Base-by-base conservation (phyloP, 805 yeast species). In the Metschnikowia lachancei region DNA sequence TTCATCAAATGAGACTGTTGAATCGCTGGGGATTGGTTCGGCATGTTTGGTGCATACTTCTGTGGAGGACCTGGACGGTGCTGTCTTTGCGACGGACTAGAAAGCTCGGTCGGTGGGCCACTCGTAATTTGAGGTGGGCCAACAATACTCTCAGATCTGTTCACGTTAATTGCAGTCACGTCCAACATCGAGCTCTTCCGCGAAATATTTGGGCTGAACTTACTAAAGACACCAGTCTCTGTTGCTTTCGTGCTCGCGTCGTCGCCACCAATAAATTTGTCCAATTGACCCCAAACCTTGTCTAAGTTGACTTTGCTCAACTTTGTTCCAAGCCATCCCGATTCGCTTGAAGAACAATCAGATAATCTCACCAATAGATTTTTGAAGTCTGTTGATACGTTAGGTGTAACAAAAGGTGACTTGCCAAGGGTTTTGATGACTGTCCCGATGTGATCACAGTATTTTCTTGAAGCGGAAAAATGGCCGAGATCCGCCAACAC, bases 241-340 rank as follows among this genome's bases (percentile, higher is more conserved):
- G 66, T 66, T 12, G 63, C 60, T 37, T 67, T 69, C 4, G 66
- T 55, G 6, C 67, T 64, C 0, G 67, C 56, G 22, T 72, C 70
- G 30, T 86, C 95, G 39, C 92, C 97, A 1, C 96, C 97, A 33
- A 95, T 84, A 47, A 92, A 90, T 61, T 88, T 88, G 62, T 88
- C 96, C 37, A 88, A 65, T 36, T 85, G 91, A 10, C 94, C 92
- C 96, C 96, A 88, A 44, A 89, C 83, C 60, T 81, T 85, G 55
- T 90, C 95, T 43, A 88, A 71, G 54, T 80, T 82, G 19, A 85
- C 85, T 57, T 83, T 82, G 12, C 72, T 65, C 44, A 72, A 69
- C 45, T 60, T 71, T 17, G 62, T 54, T 17, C 87, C 84, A 53
- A 90, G 77, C 97, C 97, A 91, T 4, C 90, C 76, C 26, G 78